Evolutionary conservation across 1,284 basidiomycete genomes (phyloP).

Genomic region (Puccinia polysora): DNA sequence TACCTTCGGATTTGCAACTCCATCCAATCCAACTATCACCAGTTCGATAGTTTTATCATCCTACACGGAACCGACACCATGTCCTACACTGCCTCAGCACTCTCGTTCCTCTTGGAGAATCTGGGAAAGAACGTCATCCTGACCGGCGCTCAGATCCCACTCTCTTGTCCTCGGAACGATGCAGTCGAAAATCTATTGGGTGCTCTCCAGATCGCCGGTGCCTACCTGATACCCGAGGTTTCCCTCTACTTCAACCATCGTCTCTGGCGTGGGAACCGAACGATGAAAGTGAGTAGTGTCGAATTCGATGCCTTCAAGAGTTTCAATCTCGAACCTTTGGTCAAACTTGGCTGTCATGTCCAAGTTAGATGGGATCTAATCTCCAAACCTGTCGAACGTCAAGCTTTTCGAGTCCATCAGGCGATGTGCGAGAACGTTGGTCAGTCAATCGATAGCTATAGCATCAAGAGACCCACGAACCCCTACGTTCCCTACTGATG

Average conservation of each 20-base stretch:
- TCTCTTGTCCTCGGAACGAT: conserved; percentile 81
- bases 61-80: conserved; percentile 92
- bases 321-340: conserved; percentile 77
- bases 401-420: conserved; percentile 66
- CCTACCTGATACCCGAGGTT: conserved; percentile 75
- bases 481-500: conserved; percentile 65
- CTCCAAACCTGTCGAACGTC: conserved; percentile 47
- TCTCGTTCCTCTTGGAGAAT: conserved; percentile 84
- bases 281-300: conserved; percentile 72
- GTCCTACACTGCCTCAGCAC: conserved; percentile 78
- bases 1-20: conserved; percentile 85
- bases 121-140: conserved; percentile 74
- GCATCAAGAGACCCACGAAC: conserved; percentile 2
- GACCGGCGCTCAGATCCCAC: conserved; percentile 85
- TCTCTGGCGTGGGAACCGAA: conserved; percentile 75
- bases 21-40: conserved; percentile 77
- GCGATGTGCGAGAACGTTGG: conserved; percentile 74
- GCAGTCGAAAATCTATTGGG: conserved; percentile 84
- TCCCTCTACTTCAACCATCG: conserved; percentile 83
- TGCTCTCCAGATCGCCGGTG: conserved; percentile 77
- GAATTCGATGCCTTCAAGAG: conserved; percentile 80
- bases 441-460: no score
- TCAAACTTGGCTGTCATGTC: conserved; percentile 87
- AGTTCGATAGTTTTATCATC: conserved; percentile 82
- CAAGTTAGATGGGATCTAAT: conserved; percentile 50